Evolutionary conservation across 2,329 filamentous ascomycete genomes (phyloP), one percentile per base, ranked within the genome.

Genomic region (Phyllosticta citriasiana): DNA sequence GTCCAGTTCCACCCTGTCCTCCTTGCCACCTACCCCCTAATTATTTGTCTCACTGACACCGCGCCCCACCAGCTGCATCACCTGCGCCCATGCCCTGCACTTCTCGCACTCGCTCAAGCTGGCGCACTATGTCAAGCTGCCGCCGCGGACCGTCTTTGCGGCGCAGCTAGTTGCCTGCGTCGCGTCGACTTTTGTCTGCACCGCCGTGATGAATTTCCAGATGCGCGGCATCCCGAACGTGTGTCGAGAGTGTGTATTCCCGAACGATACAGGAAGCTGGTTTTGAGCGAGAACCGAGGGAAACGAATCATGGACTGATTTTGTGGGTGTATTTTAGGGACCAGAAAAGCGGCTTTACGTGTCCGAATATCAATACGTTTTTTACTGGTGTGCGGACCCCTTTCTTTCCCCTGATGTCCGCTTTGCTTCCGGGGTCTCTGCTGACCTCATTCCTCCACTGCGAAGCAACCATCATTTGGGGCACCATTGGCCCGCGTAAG

Each of bases 401-500:
- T 6, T 16, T 25, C 19, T 22, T 4, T 8, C 24, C n/a, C 7
- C n/a, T 2, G 14, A 8, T 14, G 4, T 2, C 33, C 14, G 2
- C 33, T 10, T 14, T 8, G 10, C n/a, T n/a, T n/a, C n/a, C n/a
- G n/a, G n/a, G n/a, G n/a, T n/a, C n/a, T n/a, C n/a, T n/a, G n/a
- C n/a, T n/a, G n/a, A n/a, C n/a, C n/a, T n/a, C n/a, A n/a, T n/a
- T n/a, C n/a, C n/a, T n/a, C n/a, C 26, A 27, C 25, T 4, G 9
- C 16, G 2, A 30, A 25, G 84, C 84, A 1, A 88, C 86, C 6
- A 65, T 68, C 14, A 60, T 62, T 14, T 77, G 86, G 87, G 88
- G 88, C 63, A 81, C 85, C 61, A 88, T 91, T 63, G 88, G 88
- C 0, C 88, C 88, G 0, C 75, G 78, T 2, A 83, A 87, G 57